Evolutionary conservation across 2,329 filamentous ascomycete genomes (phyloP).

Genomic region (Colletotrichum karsti): DNA sequence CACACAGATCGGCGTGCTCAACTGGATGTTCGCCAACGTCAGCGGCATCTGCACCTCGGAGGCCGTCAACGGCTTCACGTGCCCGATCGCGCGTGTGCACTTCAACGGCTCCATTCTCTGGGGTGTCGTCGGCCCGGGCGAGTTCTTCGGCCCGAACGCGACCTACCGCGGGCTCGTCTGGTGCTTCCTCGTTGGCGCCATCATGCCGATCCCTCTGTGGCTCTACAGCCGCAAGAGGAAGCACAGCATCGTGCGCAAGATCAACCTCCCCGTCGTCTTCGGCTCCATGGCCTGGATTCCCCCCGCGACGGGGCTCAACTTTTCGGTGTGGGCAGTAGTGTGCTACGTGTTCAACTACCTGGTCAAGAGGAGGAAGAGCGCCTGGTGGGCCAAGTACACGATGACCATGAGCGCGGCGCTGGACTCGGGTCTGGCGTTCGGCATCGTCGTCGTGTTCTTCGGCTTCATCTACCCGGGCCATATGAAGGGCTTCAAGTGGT

Average conservation of each 20-base stretch:
- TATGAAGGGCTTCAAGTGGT: conserved; percentile 81
- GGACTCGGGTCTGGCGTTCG: conserved; percentile 84
- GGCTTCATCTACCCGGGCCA: conserved; percentile 83
- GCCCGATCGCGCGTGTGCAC: conserved; percentile 85
- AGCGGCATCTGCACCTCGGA: conserved; percentile 79
- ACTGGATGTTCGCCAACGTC: conserved; percentile 89
- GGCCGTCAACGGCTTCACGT: conserved; percentile 89
- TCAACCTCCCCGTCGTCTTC: conserved; percentile 85
- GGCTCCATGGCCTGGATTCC: conserved; percentile 88
- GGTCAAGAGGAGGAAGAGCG: conserved; percentile 72
- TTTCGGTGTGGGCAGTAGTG: conserved; percentile 85
- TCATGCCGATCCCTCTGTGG: conserved; percentile 80
- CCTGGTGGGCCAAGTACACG: conserved; percentile 92
- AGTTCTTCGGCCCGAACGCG: conserved; percentile 82
- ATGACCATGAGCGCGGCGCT: conserved; percentile 88
- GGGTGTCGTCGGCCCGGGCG: conserved; percentile 84
- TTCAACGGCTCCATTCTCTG: conserved; percentile 92
- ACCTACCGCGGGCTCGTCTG: conserved; percentile 81
- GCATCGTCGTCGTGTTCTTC: conserved; percentile 86
- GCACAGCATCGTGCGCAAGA: conserved; percentile 74
- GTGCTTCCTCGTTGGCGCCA: conserved; percentile 81
- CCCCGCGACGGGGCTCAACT: conserved; percentile 86
- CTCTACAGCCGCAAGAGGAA: conserved; percentile 69
- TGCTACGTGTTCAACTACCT: conserved; percentile 87
- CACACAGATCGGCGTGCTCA: conserved; percentile 84